phyloP scores from a whole-genome alignment of 129 eudicot genomes.

The Logfia minima region DNA sequence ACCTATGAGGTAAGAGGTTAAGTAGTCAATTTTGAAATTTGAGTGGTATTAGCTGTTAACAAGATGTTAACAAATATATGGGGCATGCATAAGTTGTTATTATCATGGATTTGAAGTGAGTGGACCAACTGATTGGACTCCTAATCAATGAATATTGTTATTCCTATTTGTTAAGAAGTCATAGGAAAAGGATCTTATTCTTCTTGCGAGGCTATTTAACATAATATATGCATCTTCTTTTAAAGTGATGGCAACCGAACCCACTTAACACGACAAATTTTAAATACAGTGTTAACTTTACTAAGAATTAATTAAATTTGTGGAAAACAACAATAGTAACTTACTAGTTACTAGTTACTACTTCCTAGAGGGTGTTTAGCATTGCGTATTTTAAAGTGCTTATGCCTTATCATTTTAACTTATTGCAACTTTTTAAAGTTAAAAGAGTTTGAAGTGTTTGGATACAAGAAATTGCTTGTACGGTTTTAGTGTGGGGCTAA shows the following conservation, averaged over 20 bases:
- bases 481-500: neutral
- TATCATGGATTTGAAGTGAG: slow-evolving; percentile 29
- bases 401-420: too few relatives aligned
- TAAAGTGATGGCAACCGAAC: slow-evolving; percentile 2
- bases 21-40: slow-evolving; percentile 1
- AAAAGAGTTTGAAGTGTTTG: neutral
- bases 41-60: slow-evolving; percentile 18
- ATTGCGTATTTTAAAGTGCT: neutral
- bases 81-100: slow-evolving; percentile 13
- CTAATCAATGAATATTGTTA: slow-evolving; percentile 4
- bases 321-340: neutral
- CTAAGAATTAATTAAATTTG: neutral
- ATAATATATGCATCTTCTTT: slow-evolving; percentile 2
- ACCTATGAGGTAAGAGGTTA: neutral
- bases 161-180: slow-evolving; percentile 5
- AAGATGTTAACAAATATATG: slow-evolving; percentile 15
- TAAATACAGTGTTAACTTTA: neutral
- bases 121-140: slow-evolving; percentile 36
- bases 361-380: neutral
- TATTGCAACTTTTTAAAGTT: neutral
- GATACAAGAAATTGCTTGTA: neutral
- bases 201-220: slow-evolving; percentile 20
- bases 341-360: neutral
- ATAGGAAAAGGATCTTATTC: slow-evolving; percentile 16
- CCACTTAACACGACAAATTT: slow-evolving; percentile 3